Base-by-base conservation (phyloP, 129 eudicot genomes). In the Ambrosia trifida region DNA sequence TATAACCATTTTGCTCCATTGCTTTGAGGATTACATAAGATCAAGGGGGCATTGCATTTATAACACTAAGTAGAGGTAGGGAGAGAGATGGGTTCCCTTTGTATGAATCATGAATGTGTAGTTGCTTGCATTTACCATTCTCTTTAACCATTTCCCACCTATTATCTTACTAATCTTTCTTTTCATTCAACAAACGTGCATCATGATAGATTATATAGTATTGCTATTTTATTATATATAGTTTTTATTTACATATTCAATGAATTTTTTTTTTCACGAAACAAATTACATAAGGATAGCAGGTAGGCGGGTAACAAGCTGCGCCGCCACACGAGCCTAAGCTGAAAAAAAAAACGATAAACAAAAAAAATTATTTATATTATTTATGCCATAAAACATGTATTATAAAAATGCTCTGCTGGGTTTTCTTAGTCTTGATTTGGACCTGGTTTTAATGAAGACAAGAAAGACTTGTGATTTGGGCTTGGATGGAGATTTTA, bases 91-190 rank as follows among this genome's bases (percentile, higher is more conserved):
- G 35, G 80, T 19, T 58, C 40, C 19, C 59, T 66, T 75, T 41
- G 65, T 53, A 54, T 66, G 74, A 53, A 53, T 51, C 65, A 43
- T 13, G 12, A 14, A 28, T 72, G 5, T 35, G 32, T n/a, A 58
- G 50, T 63, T 73, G 60, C 78, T 62, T 73, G 78, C 78, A 62
- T 36, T 67, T 47, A 19, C 38, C 74, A 56, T 68, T 44, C 60
- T 76, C 69, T 58, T 58, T 60, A 76, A 76, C 80, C 18, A 76
- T 74, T 68, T 47, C 68, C 52, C 54, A 76, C 69, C 75, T 68
- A 76, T 76, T 60, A 32, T 46, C 19, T 76, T 45, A 20, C 78
- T 46, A 46, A 18, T 62, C 20, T 40, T 61, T 14, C 61, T 66
- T 66, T 6, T 41, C 4, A 13, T 28, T 66, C 7, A 44, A 3